Percentiles rank a stretch among this genome's conserved stretches.
phyloP scores from a whole-genome alignment of 1,139 yeast genomes.

The Dujonia santamariae region DNA sequence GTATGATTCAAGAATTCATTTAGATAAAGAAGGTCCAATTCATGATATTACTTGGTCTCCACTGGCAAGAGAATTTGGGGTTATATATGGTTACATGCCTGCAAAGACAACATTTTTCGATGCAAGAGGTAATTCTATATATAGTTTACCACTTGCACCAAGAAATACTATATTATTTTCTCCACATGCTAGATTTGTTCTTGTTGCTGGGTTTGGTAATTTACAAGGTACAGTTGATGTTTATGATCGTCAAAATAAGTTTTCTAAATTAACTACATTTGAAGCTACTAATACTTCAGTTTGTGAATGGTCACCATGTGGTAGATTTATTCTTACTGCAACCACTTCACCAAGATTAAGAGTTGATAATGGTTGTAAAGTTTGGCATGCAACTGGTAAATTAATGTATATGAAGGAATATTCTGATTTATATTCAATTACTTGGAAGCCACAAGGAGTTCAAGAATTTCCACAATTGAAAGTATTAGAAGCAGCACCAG shows the following conservation, averaged over 20 bases:
- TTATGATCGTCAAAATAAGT: constrained; percentile 88
- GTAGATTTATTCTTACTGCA: constrained; percentile 88
- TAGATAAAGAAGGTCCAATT: constrained; percentile 93
- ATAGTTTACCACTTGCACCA: constrained; percentile 81
- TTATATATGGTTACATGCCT: constrained; percentile 97
- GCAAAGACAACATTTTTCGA: constrained; percentile 94
- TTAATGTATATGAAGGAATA: constrained; percentile 76
- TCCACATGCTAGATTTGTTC: constrained; percentile 87
- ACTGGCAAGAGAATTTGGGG: constrained; percentile 94
- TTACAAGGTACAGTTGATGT: constrained; percentile 96
- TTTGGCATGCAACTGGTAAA: constrained; percentile 91
- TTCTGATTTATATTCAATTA: constrained; percentile 73
- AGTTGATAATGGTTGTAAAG: constrained; percentile 91
- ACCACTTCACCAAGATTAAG: constrained; percentile 96
- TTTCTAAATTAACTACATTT: constrained; percentile 72
- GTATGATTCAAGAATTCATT: constrained; percentile 82
- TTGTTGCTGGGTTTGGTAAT: constrained; percentile 97
- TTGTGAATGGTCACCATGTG: constrained; percentile 99
- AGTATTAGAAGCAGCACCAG: constrained; percentile 55
- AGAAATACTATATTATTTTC: constrained; percentile 89
- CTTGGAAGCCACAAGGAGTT: constrained; percentile 82
- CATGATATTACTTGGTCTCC: constrained; percentile 99
- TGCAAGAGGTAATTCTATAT: constrained; percentile 85
- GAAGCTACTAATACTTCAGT: constrained; percentile 93
- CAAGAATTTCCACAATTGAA: constrained; percentile 58